Evolutionary conservation across 1,284 basidiomycete genomes (phyloP), one percentile per base, ranked within the genome.

Genomic region (Naganishia albida): DNA sequence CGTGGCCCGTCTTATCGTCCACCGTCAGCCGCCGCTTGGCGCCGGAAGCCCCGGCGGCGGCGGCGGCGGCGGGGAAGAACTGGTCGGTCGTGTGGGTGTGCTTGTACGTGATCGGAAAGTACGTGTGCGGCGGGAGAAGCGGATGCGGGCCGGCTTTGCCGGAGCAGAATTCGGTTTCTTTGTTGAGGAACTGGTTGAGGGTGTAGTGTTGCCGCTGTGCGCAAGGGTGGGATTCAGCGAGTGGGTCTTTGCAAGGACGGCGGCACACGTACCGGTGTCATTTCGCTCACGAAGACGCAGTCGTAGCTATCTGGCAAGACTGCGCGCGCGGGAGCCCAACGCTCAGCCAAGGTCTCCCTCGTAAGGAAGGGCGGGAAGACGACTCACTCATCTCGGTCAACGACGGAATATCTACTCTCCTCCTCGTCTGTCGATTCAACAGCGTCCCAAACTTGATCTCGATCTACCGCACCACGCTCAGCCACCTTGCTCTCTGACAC

Each of bases 401-500:
- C 7, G 93, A 85, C 6, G 94, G 94, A 43, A 81, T 72, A 12
- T 74, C 74, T 65, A 91, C 75, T 66, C 91, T 82, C 71, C 83
- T 80, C 18, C 85, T 85, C 15, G 82, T 80, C 28, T 69, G 72
- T 60, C 82, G 82, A 62, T 93, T 87, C 67, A 85, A 83, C 73
- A 98, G 76, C 15, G 90, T 75, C 1, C 95, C 95, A 54, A 99
- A 83, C 82, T 97, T 98, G 18, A 93, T 93, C 80, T 98, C 95
- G 23, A 98, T 90, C 83, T 96, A 86, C n/a, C n/a, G n/a, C n/a
- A n/a, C n/a, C n/a, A n/a, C 7, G 28, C n/a, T 26, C 25, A 54
- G 7, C 50, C 43, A 16, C 18, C n/a, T 46, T 52, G 26, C 15
- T 1, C 34, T 30, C 26, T 48, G 48, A 23, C 26, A 15, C 16